Percentiles rank a stretch among this genome's conserved stretches.
Conservation (phyloP, 257 asterid genomes). For the Leptodermis oblonga region DNA sequence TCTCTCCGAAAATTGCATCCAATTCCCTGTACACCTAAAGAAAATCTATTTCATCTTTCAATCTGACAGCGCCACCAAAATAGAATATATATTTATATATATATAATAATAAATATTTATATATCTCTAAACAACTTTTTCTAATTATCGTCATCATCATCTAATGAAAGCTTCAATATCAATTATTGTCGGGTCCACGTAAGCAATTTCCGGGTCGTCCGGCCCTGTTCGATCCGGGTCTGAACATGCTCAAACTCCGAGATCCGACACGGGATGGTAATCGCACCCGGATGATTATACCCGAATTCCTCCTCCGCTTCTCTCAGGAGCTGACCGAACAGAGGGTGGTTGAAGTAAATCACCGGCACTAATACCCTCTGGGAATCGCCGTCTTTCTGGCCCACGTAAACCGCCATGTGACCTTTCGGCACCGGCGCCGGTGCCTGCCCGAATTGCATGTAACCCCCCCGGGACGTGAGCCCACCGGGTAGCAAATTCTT, state of each 20-base stretch:
- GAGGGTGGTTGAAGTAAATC: constrained; percentile 67
- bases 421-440: constrained; percentile 57
- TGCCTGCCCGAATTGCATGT: constrained; percentile 43
- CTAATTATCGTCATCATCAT: constrained; percentile 11
- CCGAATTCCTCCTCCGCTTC: constrained; percentile 80
- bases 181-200: constrained; percentile 28
- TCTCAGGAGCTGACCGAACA: constrained; percentile 62
- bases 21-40: constrained; percentile 15
- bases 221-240: constrained; percentile 71
- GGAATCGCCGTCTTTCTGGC: constrained; percentile 58
- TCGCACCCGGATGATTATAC: constrained; percentile 76
- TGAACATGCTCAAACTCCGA: constrained; percentile 86
- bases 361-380: constrained; percentile 69
- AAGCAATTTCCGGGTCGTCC: constrained; percentile 36
- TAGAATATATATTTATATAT: too few relatives aligned
- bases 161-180: constrained; percentile 7
- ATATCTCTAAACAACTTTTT: not conserved
- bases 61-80: not conserved
- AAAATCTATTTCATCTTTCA: constrained; percentile 11
- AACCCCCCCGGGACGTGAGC: constrained; percentile 25
- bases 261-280: constrained; percentile 80
- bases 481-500: constrained; percentile 22
- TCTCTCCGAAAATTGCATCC: not conserved
- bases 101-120: not conserved
- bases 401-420: constrained; percentile 76